Base-by-base conservation (phyloP, 441 rosid genomes). In the Melastoma candidum region DNA sequence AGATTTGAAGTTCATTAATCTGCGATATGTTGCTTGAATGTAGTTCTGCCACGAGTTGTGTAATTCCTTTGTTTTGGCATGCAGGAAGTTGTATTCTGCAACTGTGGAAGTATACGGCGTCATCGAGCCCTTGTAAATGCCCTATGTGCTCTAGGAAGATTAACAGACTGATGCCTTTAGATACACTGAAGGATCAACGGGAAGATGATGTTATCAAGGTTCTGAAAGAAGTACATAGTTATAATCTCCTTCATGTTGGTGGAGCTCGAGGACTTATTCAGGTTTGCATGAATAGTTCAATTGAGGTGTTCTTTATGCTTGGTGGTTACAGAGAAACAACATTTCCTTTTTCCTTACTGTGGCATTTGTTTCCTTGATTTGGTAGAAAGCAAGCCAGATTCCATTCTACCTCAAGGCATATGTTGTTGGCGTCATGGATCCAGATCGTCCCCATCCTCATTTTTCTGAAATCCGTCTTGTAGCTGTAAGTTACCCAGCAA, bases 61-160 rank as follows among this genome's bases (percentile, higher is more conserved):
- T 32, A 8, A 41, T 24, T 48, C 54, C 44, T 48, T 7, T 51
- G 26, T 53, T 24, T 47, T 57, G 25, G 46, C 22, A 17, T 53
- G 24, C 78, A 87, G 96, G 75, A 14, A 72, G 64, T 46, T 87
- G 90, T 73, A 83, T 87, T 54, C 63, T 84, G 82, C 90, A 79
- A 71, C 81, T 74, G 48, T 87, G 94, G 96, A 87, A 75, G 68
- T 87, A 87, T 56, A 73, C 82, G 36, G 75, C 94, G 12, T 75
- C 83, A 46, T 75, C 88, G 10, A 77, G 57, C 63, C 94, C 88
- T 54, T 83, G 94, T 63, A 87, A 83, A 77, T 87, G 94, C 64
- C 96, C 96, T 24, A 81, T 87, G 94, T 87, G 96, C 63, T 69
- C 79, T 49, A 63, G 68, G 4, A 66, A 68, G 48, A 84, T 87